A percentile compares a stretch with the other conserved stretches of the same genome.
These are phyloP conservation scores for Boeremia exigua DNA, from an alignment of 2,329 filamentous ascomycete genomes.

Conservation along the genomic window DNA sequence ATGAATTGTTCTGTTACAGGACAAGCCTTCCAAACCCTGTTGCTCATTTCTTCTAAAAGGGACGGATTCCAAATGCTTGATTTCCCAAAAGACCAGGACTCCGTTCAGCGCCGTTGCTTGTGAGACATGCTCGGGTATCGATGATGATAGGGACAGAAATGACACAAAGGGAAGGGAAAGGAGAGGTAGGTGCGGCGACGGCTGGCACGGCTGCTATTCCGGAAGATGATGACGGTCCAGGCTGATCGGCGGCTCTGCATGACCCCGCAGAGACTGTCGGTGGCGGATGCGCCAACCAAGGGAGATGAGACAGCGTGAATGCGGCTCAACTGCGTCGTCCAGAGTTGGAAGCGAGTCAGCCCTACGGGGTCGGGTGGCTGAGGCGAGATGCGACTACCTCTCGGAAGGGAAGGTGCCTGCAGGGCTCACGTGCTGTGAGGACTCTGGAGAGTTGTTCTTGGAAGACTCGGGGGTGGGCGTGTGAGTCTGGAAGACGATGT, in stretches of 20 bases:
- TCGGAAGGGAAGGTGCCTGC: conserved; percentile 42
- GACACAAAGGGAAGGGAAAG: conserved; percentile 1
- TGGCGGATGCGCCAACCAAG: conserved; percentile 9
- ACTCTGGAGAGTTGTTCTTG: conserved; percentile 48
- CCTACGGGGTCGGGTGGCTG: conserved; percentile 18
- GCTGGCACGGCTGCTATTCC: neutral
- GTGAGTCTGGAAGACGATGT: conserved; percentile 54
- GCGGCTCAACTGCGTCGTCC: conserved; percentile 15
- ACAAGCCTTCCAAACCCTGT: neutral
- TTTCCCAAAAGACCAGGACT: conserved; percentile 13
- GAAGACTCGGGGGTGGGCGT: conserved; percentile 43
- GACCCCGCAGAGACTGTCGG: conserved; percentile 8
- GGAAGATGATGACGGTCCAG: conserved; percentile 10
- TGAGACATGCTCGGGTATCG: conserved; percentile 32
- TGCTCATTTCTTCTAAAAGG: neutral
- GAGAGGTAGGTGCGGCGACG: conserved; percentile 1
- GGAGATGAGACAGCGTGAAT: conserved; percentile 21
- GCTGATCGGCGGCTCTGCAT: conserved; percentile 9
- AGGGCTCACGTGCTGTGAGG: conserved; percentile 47
- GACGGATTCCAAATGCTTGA: neutral
- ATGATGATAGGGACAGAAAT: conserved; percentile 17
- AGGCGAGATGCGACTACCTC: conserved; percentile 28
- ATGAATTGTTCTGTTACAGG: neutral
- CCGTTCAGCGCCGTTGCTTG: conserved; percentile 25
- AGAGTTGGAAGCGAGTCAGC: conserved; percentile 13